Evolutionary conservation across 257 asterid genomes (phyloP).

Genomic region (Galeopsis tetrahit): DNA sequence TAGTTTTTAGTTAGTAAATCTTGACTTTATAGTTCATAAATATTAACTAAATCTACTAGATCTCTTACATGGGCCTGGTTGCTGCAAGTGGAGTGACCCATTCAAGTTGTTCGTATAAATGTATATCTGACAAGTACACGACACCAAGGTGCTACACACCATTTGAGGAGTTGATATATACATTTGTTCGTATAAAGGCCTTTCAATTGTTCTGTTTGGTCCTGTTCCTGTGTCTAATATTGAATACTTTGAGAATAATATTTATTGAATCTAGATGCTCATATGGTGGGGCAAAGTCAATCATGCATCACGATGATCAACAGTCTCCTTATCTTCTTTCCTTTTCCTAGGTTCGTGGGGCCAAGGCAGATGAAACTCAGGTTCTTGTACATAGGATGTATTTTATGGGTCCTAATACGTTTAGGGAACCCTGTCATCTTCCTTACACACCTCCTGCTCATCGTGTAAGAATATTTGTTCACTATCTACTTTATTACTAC

Average conservation of each 20-base stretch:
- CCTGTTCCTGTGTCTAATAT: constrained; percentile 64
- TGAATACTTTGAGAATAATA: constrained; percentile 75
- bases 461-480: constrained; percentile 66
- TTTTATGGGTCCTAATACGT: constrained; percentile 86
- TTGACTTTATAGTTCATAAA: too few species aligned
- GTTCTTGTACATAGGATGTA: constrained; percentile 91
- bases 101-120: constrained; percentile 65
- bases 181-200: constrained; percentile 64
- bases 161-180: constrained; percentile 85
- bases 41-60: too few species aligned
- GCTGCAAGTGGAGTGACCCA: too few species aligned
- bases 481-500: constrained; percentile 1
- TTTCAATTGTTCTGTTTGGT: constrained; percentile 62
- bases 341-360: constrained; percentile 67
- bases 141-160: constrained; percentile 87
- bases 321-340: constrained; percentile 90
- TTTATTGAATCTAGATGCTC: constrained; percentile 71
- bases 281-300: constrained; percentile 54
- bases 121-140: constrained; percentile 83
- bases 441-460: constrained; percentile 56
- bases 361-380: constrained; percentile 57
- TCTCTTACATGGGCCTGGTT: too few species aligned
- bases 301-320: constrained; percentile 69
- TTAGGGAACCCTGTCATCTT: too few species aligned
- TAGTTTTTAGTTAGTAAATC: not conserved